These are phyloP conservation scores for Botrytis sinoallii DNA, from an alignment of 2,329 filamentous ascomycete species.

Conservation along the genomic window DNA sequence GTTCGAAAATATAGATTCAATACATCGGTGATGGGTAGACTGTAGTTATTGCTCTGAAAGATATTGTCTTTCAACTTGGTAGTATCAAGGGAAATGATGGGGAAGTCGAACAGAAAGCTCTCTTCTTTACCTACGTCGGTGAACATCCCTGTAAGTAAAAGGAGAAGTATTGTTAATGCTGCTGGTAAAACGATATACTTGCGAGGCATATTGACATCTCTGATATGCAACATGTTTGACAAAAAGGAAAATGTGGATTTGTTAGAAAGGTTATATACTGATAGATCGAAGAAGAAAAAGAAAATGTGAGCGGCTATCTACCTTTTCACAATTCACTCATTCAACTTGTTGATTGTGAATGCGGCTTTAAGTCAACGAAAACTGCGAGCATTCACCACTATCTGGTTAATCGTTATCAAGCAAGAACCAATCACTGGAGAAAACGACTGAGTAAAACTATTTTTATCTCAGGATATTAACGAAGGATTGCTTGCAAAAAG, in stretches of 20 bases:
- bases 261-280: background rate
- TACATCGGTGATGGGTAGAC: background rate
- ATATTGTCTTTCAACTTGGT: background rate
- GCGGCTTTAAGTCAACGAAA: background rate
- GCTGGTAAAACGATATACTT: background rate
- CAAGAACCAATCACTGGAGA: background rate
- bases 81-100: conserved; percentile 6
- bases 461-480: background rate
- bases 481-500: background rate
- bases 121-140: background rate
- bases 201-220: background rate
- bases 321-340: background rate
- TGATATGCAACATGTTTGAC: background rate
- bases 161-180: background rate
- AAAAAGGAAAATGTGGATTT: background rate
- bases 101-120: background rate
- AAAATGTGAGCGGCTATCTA: background rate
- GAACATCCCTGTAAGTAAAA: background rate
- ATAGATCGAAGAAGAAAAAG: background rate
- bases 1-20: conserved; percentile 9
- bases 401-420: background rate
- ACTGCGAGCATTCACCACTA: background rate
- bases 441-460: background rate
- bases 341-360: background rate
- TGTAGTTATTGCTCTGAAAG: background rate